These are phyloP conservation scores for Collybia sp. DNA, from an alignment of 768 basidiomycete species.

Conservation along the genomic window DNA sequence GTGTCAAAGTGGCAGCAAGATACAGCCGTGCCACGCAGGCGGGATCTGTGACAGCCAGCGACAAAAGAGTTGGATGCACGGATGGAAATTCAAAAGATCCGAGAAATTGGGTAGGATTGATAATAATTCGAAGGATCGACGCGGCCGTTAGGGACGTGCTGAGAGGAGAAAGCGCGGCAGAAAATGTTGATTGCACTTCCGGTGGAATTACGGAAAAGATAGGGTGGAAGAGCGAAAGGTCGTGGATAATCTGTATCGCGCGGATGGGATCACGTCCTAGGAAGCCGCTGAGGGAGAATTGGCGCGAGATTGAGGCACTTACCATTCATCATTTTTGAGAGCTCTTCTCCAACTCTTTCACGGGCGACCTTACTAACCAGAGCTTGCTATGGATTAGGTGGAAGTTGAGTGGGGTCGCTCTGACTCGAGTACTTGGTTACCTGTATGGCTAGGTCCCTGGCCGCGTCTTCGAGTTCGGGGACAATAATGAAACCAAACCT, in stretches of 20 bases:
- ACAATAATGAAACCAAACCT: slow-evolving; percentile 83
- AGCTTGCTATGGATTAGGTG: slow-evolving; percentile 41
- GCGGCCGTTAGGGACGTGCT: slow-evolving; percentile 48
- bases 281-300: slow-evolving; percentile 1
- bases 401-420: slow-evolving; percentile 17
- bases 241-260: slow-evolving; percentile 70
- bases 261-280: slow-evolving; percentile 71
- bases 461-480: slow-evolving; percentile 58
- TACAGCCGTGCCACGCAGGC: slow-evolving; percentile 59
- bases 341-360: slow-evolving; percentile 88
- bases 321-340: slow-evolving; percentile 95
- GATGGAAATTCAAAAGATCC: slow-evolving; percentile 23
- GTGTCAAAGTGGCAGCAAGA: slow-evolving; percentile 73
- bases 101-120: slow-evolving; percentile 22
- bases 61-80: slow-evolving; percentile 44
- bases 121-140: slow-evolving; percentile 50
- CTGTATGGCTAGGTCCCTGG: slow-evolving; percentile 58
- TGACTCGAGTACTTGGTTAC: slow-evolving; percentile 25
- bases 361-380: slow-evolving; percentile 79
- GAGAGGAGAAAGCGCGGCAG: slow-evolving; percentile 33
- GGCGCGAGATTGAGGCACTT: slow-evolving; percentile 1
- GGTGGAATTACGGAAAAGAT: slow-evolving; percentile 57
- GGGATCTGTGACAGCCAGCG: slow-evolving; percentile 29
- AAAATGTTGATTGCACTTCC: slow-evolving; percentile 36
- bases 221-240: slow-evolving; percentile 63